Conservation (phyloP, 352 stramenopile species). For the Globisporangium carolinianum region DNA sequence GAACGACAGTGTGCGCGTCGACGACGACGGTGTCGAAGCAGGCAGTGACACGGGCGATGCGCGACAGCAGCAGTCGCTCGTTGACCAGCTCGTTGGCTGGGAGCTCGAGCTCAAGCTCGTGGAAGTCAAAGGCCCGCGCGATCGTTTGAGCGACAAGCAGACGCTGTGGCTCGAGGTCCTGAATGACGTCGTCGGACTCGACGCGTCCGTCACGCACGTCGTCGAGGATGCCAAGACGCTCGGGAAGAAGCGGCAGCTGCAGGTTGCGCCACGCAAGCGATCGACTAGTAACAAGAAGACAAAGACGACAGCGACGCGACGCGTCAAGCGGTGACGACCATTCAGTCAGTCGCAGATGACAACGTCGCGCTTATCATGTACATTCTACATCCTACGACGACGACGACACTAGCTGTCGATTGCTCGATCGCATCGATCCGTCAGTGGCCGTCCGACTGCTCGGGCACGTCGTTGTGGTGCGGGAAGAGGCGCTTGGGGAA, state of each 20-base stretch:
- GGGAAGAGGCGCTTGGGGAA: conserved; percentile 28
- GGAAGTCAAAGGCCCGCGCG: conserved; percentile 83
- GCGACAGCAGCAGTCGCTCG: conserved; percentile 6
- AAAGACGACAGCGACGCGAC: background rate
- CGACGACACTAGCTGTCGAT: no score
- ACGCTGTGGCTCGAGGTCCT: conserved; percentile 71
- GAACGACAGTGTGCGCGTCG: conserved; percentile 6
- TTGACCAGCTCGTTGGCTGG: conserved; percentile 11
- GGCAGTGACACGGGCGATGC: conserved; percentile 2
- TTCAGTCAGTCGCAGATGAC: no score
- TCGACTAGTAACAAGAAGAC: conserved; percentile 10
- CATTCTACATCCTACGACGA: no score
- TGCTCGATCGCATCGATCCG: no score
- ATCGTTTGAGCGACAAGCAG: conserved; percentile 81
- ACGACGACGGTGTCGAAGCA: conserved; percentile 13
- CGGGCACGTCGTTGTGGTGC: conserved; percentile 10
- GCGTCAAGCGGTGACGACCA: no score
- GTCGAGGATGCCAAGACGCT: conserved; percentile 53
- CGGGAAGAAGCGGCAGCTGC: conserved; percentile 20
- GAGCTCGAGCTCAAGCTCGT: conserved; percentile 51
- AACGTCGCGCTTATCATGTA: no score
- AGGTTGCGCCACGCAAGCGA: background rate
- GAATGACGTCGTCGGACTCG: conserved; percentile 40
- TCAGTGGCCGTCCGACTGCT: background rate
- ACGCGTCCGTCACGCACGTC: conserved; percentile 63